Base-by-base conservation (phyloP, 1,284 basidiomycete species). In the Vanrija pseudolonga region DNA sequence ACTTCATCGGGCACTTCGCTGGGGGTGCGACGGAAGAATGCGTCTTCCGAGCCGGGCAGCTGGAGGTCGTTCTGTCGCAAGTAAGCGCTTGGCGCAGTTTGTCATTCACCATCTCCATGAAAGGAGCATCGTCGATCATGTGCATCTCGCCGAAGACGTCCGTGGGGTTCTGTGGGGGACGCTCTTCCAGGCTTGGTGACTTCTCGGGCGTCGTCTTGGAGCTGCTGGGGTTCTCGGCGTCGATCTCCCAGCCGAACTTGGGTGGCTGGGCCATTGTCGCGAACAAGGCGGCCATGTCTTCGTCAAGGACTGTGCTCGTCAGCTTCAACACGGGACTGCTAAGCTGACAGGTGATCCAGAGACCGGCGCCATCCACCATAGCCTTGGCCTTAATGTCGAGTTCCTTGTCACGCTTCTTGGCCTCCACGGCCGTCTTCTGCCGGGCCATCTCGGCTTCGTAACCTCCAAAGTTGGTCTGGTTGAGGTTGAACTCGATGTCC, bases 201-300 rank as follows among this genome's bases (percentile, higher is more conserved):
- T 32, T 32, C 32, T 32, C 32, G 5, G 32, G 32, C 14, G 32
- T 32, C 32, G 32, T 32, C 12, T 32, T 12, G 59, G 57, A 19
- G 32, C 32, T 32, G 12, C 9, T 12, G 14, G 32, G 32, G 28
- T 12, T 32, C 28, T 55, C 50, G 19, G 60, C 42, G 17, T 68
- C 66, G 9, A 51, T 19, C 55, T 71, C 59, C 71, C 71, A 73
- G 42, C 66, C 57, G 51, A 64, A 71, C 37, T 53, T 54, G 7
- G 44, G 48, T 3, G 57, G 44, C 42, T 59, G 48, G 36, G 52
- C 52, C 49, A 65, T 43, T 6, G 47, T 42, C 2, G 48, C 41
- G 23, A 71, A 62, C 38, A 66, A 56, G 1, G 18, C 57, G 6
- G 59, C 45, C 66, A 73, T 65, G 3, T 57, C 65, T 3, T 55